Conservation (phyloP, 2,329 filamentous ascomycete genomes). For the Colletotrichum simmondsii region DNA sequence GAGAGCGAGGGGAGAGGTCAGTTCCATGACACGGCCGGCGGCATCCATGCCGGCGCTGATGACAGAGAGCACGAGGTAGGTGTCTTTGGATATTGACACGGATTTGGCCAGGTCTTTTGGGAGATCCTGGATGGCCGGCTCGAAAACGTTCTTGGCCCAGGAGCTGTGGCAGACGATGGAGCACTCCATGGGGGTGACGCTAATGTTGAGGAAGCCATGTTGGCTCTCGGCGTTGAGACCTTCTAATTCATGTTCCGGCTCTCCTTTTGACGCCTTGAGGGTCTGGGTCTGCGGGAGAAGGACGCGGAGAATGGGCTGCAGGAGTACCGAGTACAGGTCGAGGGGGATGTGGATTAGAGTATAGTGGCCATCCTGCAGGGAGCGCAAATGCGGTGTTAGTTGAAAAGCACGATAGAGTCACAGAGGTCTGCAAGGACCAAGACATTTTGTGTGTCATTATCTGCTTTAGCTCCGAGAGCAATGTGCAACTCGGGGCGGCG, state of each 20-base stretch:
- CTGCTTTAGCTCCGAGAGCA: slow-evolving; percentile 9
- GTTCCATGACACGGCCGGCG: slow-evolving; percentile 88
- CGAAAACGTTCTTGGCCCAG: slow-evolving; percentile 80
- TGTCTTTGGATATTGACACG: slow-evolving; percentile 82
- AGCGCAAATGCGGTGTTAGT: slow-evolving; percentile 18
- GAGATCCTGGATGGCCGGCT: slow-evolving; percentile 72
- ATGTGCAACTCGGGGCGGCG: not conserved
- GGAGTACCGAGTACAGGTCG: slow-evolving; percentile 78
- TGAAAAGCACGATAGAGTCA: not conserved
- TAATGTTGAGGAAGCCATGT: slow-evolving; percentile 92
- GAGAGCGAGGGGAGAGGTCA: slow-evolving; percentile 90
- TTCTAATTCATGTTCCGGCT: slow-evolving; percentile 51
- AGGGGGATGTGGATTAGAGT: slow-evolving; percentile 92
- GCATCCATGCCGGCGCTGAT: slow-evolving; percentile 91
- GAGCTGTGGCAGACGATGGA: slow-evolving; percentile 87
- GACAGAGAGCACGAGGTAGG: slow-evolving; percentile 90
- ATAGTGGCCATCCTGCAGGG: slow-evolving; percentile 81
- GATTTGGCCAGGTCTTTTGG: slow-evolving; percentile 61
- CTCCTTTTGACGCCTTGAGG: slow-evolving; percentile 47
- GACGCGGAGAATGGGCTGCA: slow-evolving; percentile 88
- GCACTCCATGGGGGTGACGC: slow-evolving; percentile 91
- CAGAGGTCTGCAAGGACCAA: slow-evolving; percentile 4
- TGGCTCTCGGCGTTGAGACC: slow-evolving; percentile 63
- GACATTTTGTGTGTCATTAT: slow-evolving; percentile 1
- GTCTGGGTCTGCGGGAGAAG: slow-evolving; percentile 74